A percentile compares a stretch with the other conserved stretches of the same genome.
These are phyloP conservation scores for Vaccinium corymbosum DNA, from an alignment of 148 eudicot genomes.

Conservation along the genomic window DNA sequence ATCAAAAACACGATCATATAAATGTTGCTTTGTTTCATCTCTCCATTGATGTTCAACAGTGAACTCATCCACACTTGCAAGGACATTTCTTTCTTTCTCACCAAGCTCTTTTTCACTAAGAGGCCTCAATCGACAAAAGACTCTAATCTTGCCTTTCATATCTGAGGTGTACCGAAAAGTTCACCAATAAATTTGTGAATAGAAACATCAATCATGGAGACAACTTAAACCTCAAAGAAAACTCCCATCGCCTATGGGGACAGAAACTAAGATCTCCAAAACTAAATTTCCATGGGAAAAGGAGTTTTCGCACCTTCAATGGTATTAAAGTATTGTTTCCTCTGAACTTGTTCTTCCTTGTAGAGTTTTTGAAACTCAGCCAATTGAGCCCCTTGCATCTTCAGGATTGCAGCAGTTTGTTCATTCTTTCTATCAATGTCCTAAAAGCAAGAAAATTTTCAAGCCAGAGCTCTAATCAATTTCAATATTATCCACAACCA, in stretches of 20 bases:
- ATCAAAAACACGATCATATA: constrained; percentile 93
- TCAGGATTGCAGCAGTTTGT: constrained; percentile 89
- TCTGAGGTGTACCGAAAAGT: constrained; percentile 33
- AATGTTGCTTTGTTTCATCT: constrained; percentile 84
- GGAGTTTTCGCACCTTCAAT: constrained; percentile 62
- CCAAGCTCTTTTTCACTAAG: constrained; percentile 67
- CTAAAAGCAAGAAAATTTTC: constrained; percentile 34
- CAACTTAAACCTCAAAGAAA: not conserved
- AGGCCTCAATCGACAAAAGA: constrained; percentile 87
- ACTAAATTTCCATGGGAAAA: not conserved
- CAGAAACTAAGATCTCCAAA: not conserved
- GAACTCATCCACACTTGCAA: constrained; percentile 72
- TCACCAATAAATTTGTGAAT: not conserved
- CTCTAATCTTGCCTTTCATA: constrained; percentile 98
- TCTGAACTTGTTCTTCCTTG: constrained; percentile 80
- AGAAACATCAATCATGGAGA: not conserved
- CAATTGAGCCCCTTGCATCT: constrained; percentile 88
- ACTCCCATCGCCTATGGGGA: not conserved
- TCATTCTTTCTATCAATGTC: constrained; percentile 96
- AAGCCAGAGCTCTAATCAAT: not conserved
- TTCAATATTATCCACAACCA: not conserved
- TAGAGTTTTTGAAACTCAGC: constrained; percentile 79
- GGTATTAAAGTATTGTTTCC: constrained; percentile 84
- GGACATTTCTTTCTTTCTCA: constrained; percentile 54
- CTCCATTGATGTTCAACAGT: constrained; percentile 95